Evolutionary conservation across 257 asterid genomes (phyloP).

Genomic region (Solanum etuberosum): DNA sequence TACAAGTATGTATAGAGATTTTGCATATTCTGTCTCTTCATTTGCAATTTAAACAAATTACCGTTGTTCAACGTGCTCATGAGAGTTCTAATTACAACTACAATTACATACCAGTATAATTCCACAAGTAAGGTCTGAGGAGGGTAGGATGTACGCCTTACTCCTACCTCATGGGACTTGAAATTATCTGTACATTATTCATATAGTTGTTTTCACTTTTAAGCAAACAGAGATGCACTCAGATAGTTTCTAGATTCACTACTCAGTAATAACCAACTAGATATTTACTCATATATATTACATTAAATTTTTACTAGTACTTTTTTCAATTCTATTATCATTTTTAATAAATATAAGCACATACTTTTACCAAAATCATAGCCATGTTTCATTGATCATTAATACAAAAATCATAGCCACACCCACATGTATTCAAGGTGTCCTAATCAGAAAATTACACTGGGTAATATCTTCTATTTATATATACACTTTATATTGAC

Average conservation of each 20-base stretch:
- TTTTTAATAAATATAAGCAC: background rate
- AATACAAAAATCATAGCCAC: background rate
- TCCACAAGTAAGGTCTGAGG: background rate
- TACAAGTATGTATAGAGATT: background rate
- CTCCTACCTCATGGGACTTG: background rate
- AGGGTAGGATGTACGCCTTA: background rate
- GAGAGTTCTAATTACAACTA: background rate
- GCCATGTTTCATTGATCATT: no score
- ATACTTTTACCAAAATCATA: background rate
- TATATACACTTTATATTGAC: background rate
- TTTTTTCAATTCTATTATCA: background rate
- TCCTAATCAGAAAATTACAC: background rate
- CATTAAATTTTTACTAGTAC: background rate
- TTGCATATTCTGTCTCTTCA: background rate
- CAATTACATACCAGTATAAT: background rate
- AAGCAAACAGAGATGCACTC: background rate
- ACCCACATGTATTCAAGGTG: background rate
- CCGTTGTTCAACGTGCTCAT: background rate
- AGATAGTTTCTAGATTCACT: background rate
- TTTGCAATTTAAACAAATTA: background rate
- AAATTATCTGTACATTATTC: background rate
- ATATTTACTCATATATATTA: background rate
- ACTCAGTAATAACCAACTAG: background rate
- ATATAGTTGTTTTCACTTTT: background rate
- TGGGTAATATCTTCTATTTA: background rate